phyloP scores from a whole-genome alignment of 129 eudicot species.

The Ambrosia artemisiifolia region DNA sequence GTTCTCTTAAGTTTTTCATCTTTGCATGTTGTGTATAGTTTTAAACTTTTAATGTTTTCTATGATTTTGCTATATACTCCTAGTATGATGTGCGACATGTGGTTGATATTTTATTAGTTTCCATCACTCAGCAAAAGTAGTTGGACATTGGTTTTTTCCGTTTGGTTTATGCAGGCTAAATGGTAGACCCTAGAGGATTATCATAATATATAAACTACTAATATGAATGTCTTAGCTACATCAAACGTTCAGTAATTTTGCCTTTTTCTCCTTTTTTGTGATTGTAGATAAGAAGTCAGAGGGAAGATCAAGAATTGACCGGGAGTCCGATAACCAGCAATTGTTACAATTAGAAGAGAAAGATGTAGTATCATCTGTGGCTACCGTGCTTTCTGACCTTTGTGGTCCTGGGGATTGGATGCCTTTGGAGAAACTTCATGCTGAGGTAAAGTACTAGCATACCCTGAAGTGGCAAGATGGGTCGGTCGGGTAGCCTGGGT shows the following conservation, averaged over 20 bases:
- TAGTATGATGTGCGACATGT: background rate
- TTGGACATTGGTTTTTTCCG: background rate
- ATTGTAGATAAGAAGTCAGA: slow-evolving; percentile 71
- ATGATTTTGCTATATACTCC: background rate
- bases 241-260: background rate
- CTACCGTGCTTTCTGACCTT: slow-evolving; percentile 83
- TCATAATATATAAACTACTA: background rate
- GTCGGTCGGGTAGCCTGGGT: background rate
- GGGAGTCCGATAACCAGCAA: slow-evolving; percentile 81
- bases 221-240: background rate
- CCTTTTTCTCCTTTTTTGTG: background rate
- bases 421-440: slow-evolving; percentile 96
- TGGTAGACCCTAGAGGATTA: background rate
- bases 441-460: slow-evolving; percentile 50
- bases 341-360: slow-evolving; percentile 88
- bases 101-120: background rate
- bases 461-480: background rate
- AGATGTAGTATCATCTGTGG: slow-evolving; percentile 90
- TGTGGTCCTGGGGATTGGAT: slow-evolving; percentile 99
- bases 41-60: background rate
- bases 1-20: background rate
- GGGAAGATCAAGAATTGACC: slow-evolving; percentile 71
- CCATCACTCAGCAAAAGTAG: background rate
- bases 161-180: background rate
- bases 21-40: background rate